These are phyloP conservation scores for Piper longum DNA, from an alignment of 164 flowering plant species.

Conservation along the genomic window DNA sequence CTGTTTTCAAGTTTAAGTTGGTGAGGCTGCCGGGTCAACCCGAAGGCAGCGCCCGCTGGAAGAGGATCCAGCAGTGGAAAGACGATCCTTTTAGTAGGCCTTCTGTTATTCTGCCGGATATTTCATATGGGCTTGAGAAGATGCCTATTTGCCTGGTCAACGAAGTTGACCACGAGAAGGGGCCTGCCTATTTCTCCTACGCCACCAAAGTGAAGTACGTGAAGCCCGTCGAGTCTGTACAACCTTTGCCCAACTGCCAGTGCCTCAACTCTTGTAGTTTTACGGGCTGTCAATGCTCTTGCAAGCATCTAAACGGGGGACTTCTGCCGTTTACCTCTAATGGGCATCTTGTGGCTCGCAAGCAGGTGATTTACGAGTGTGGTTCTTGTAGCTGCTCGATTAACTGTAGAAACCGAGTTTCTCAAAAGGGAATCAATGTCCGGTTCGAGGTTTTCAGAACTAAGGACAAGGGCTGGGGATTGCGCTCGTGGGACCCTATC, in stretches of 20 bases:
- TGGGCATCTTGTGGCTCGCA: constrained; percentile 3
- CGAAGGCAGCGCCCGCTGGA: constrained; percentile 22
- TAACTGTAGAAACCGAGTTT: constrained; percentile 1
- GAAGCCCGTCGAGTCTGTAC: background rate
- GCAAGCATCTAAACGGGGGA: background rate
- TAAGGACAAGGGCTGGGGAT: constrained; percentile 4
- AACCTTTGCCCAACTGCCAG: background rate
- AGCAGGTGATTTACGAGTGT: constrained; percentile 3
- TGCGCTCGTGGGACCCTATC: constrained; percentile 5
- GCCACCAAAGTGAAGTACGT: constrained; percentile 1
- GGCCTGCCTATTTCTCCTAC: background rate
- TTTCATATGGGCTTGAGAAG: constrained; percentile 2
- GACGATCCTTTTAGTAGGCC: constrained; percentile 15
- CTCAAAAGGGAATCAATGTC: constrained; percentile 2
- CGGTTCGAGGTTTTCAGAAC: constrained; percentile 4
- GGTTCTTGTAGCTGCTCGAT: constrained; percentile 1
- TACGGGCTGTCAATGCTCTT: background rate
- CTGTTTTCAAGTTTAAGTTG: constrained; percentile 4
- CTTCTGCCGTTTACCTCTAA: constrained; percentile 1
- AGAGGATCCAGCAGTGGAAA: constrained; percentile 31
- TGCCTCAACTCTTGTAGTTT: background rate
- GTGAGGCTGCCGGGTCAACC: constrained; percentile 1
- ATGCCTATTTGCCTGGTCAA: constrained; percentile 6
- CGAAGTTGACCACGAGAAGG: constrained; percentile 3
- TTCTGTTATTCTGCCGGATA: constrained; percentile 2